Base-by-base conservation (phyloP, 371 early-diverging fungal genomes). In the Mucor irregularis region DNA sequence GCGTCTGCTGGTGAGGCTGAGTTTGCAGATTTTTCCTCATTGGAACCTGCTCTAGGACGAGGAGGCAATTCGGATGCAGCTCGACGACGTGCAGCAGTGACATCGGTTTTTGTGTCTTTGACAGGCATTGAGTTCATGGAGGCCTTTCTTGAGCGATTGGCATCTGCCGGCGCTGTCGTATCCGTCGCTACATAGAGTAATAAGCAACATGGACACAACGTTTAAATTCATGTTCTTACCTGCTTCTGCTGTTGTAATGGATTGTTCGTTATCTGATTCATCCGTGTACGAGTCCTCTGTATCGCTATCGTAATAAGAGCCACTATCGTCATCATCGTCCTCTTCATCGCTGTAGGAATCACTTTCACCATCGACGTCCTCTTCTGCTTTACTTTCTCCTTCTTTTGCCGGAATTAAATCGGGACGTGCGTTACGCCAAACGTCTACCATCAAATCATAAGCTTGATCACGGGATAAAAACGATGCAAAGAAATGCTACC, bases 391-490 rank as follows among this genome's bases (percentile, higher is more conserved):
- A 16, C 33, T 40, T 13, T 40, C 39, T 16, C 4, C 17, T 19
- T 46, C 21, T 28, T 34, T 35, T 9, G 22, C 14, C n/a, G 46
- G 38, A 35, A 7, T 21, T n/a, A 31, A 22, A 11, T 46, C 29
- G 3, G 59, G 47, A 17, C 47, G 28, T 11, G 53, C 40, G 9
- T 5, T 21, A 8, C 43, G 40, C 92, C 92, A 92, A 25, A 88
- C 49, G 9, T 87, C 83, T 39, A 81, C 74, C 22, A 92, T 70
- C 46, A 84, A 75, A 60, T 84, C 84, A 50, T 81, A 87, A 0
- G 89, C 90, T 53, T 86, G 78, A 53, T 93, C 93, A 33, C 93
- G 89, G 37, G 87, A 84, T 16, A 93, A 68, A 51, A 93, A 90
- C 2, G 90, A 90, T n/a, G 88, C 86, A 62, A 92, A 93, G 50